phyloP scores from a whole-genome alignment of 192 early-diverging fungal species.

The Podila epigama region DNA sequence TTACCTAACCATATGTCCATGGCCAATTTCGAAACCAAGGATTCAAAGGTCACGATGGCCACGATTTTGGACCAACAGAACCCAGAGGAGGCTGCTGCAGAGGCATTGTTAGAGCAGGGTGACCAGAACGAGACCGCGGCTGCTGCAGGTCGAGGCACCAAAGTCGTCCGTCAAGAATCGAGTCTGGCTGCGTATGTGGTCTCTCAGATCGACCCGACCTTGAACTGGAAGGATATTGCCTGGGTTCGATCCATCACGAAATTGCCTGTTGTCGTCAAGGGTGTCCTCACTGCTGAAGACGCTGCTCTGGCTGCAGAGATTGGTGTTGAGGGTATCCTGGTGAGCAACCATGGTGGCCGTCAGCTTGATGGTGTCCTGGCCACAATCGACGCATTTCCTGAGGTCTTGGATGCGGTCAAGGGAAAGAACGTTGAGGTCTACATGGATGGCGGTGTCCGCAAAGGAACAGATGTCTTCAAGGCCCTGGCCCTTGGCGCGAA shows the following conservation, averaged over 20 bases:
- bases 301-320: conserved; percentile 81
- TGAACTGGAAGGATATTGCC: conserved; percentile 88
- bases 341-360: conserved; percentile 97
- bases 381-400: conserved; percentile 83
- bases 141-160: not conserved
- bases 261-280: conserved; percentile 93
- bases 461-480: conserved; percentile 95
- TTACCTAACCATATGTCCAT: conserved; percentile 68
- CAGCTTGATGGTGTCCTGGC: conserved; percentile 87
- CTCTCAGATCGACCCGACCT: conserved; percentile 80
- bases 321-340: conserved; percentile 85
- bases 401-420: conserved; percentile 81
- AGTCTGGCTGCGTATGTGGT: conserved; percentile 61
- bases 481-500: conserved; percentile 94
- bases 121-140: conserved; percentile 68
- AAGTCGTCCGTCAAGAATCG: conserved; percentile 32
- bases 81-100: conserved; percentile 36
- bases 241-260: conserved; percentile 88
- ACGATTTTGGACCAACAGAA: conserved; percentile 30
- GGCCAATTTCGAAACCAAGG: conserved; percentile 66
- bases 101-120: conserved; percentile 48
- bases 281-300: conserved; percentile 90
- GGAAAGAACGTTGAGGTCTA: conserved; percentile 82
- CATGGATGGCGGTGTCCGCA: conserved; percentile 92
- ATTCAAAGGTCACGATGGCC: conserved; percentile 49